Percentiles rank a stretch among this genome's conserved stretches.
These are phyloP conservation scores for Plasmodium reichenowi DNA, from an alignment of 169 alveolate species.

Conservation along the genomic window DNA sequence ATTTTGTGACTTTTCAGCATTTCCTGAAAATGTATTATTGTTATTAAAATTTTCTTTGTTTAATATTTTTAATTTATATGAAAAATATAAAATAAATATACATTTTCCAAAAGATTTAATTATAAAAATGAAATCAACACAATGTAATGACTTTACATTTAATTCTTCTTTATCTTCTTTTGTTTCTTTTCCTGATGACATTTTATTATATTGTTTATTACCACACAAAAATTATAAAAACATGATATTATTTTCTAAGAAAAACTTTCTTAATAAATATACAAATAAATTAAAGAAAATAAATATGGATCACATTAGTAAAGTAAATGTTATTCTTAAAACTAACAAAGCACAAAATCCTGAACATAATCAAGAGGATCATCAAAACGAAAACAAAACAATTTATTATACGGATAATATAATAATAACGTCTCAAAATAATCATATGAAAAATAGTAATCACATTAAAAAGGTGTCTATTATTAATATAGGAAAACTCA, in stretches of 20 bases:
- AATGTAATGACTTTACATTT: not conserved
- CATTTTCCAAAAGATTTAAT: conserved; percentile 34
- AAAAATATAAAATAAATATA: conserved; percentile 11
- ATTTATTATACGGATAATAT: no score
- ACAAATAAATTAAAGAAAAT: not conserved
- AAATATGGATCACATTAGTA: not conserved
- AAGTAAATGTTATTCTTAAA: no score
- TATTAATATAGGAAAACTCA: conserved; percentile 10
- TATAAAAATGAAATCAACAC: not conserved
- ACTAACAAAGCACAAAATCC: no score
- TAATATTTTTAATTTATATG: conserved; percentile 19
- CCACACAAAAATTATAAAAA: conserved; percentile 17
- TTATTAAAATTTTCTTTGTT: conserved; percentile 21
- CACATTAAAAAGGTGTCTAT: not conserved
- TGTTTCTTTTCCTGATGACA: no score
- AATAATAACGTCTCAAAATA: no score
- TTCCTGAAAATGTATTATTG: conserved; percentile 19
- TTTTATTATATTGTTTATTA: conserved; percentile 12
- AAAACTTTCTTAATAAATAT: conserved; percentile 26
- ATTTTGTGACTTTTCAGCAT: not conserved
- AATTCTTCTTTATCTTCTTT: not conserved
- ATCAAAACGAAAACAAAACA: not conserved
- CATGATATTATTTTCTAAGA: conserved; percentile 20
- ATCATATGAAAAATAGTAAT: not conserved
- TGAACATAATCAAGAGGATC: not conserved